These are phyloP conservation scores for Evernia prunastri DNA, from an alignment of 495 filamentous ascomycete genomes.

Conservation along the genomic window DNA sequence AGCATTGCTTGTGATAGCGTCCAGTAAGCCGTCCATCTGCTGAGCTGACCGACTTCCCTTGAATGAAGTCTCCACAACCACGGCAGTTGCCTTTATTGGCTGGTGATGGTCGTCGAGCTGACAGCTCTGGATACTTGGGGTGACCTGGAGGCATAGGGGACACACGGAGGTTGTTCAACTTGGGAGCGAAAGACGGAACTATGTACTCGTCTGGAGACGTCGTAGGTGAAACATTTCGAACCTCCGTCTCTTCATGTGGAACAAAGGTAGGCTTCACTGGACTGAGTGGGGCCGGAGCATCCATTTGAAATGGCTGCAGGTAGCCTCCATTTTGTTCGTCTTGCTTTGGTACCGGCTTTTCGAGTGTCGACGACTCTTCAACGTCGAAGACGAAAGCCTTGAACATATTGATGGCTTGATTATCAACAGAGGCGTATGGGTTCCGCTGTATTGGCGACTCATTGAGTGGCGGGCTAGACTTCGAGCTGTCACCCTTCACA, in stretches of 20 bases:
- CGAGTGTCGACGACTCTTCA: constrained; percentile 5
- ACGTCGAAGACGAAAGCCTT: constrained; percentile 33
- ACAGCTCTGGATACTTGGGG: constrained; percentile 25
- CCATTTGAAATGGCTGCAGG: constrained; percentile 5
- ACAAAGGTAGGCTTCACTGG: neutral
- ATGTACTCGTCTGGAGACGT: constrained; percentile 29
- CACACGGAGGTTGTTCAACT: constrained; percentile 26
- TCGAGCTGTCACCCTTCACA: constrained; percentile 60
- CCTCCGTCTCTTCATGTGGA: constrained; percentile 44
- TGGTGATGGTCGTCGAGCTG: constrained; percentile 29
- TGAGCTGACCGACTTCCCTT: constrained; percentile 86
- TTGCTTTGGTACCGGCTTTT: neutral
- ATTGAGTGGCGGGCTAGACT: constrained; percentile 51
- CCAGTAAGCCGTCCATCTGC: constrained; percentile 91
- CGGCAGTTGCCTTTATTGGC: constrained; percentile 68
- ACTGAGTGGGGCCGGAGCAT: neutral
- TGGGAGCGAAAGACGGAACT: constrained; percentile 25
- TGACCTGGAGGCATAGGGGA: constrained; percentile 28
- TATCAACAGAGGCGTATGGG: constrained; percentile 2
- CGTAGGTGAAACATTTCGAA: constrained; percentile 40
- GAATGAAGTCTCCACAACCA: constrained; percentile 70
- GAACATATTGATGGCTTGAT: constrained; percentile 35
- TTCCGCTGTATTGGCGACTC: constrained; percentile 7
- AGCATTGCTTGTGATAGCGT: constrained; percentile 88
- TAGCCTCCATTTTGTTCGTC: neutral